Percentiles rank a stretch among this genome's conserved stretches.
Evolutionary conservation across 202 grass and related monocot species (phyloP).

Genomic region (Carex sylvatica): DNA sequence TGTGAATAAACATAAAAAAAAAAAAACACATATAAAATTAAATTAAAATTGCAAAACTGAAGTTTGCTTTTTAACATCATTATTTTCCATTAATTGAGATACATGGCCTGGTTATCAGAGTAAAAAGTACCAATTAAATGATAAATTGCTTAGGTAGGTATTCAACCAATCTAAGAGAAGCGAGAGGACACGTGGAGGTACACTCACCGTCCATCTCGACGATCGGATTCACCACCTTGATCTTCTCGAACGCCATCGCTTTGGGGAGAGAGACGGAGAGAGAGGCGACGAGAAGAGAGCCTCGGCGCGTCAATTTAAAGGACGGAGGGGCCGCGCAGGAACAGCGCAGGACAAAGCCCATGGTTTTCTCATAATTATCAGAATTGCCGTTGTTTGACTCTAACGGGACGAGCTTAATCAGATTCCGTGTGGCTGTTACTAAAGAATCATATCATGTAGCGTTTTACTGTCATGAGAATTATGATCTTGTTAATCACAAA

Average conservation of each 20-base stretch:
- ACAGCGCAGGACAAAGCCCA: neutral
- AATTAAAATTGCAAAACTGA: neutral
- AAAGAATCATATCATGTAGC: neutral
- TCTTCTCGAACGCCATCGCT: slow-evolving; percentile 35
- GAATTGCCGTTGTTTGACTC: neutral
- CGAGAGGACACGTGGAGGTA: neutral
- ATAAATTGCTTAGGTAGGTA: neutral
- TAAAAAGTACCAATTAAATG: neutral
- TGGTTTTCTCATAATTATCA: neutral
- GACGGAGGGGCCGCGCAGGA: neutral
- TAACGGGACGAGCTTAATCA: neutral
- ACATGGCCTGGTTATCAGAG: neutral
- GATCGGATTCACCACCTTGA: slow-evolving; percentile 39
- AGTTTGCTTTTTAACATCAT: neutral
- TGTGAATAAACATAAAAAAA: slow-evolving; percentile 7
- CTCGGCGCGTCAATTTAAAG: slow-evolving; percentile 20
- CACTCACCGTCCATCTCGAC: slow-evolving; percentile 44
- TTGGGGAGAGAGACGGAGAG: neutral
- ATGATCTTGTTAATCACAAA: neutral
- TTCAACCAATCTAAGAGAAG: neutral
- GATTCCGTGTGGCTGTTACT: neutral
- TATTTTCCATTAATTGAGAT: neutral
- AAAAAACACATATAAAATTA: neutral
- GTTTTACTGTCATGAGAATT: neutral
- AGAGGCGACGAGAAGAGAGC: slow-evolving; percentile 1